Evolutionary conservation across 176 grass and related monocot species (phyloP).

Genomic region (Pontederia crassipes): DNA sequence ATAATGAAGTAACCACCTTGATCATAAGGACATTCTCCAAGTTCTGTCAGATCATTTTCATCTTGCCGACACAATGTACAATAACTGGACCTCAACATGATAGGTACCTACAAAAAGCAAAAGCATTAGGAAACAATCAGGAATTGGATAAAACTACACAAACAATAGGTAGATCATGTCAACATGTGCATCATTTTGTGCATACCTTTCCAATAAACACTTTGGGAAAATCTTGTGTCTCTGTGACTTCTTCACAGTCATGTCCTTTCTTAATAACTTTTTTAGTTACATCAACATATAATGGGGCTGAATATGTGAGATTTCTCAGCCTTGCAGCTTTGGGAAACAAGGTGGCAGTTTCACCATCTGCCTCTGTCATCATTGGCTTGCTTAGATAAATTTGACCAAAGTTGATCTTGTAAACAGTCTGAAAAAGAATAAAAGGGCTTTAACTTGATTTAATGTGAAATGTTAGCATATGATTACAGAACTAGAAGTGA

Average conservation of each 20-base stretch:
- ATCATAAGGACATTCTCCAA: conserved; percentile 95
- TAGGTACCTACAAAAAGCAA: conserved; percentile 47
- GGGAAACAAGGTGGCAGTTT: conserved; percentile 95
- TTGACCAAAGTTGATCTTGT: conserved; percentile 97
- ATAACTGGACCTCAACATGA: conserved; percentile 97
- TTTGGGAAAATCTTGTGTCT: conserved; percentile 88
- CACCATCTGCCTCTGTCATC: conserved; percentile 99
- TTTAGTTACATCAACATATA: conserved; percentile 96
- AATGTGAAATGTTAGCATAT: conserved; percentile 10
- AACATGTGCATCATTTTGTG: too few relatives aligned
- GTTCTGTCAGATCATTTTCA: conserved; percentile 94
- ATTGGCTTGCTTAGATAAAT: conserved; percentile 98
- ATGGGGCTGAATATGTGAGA: conserved; percentile 84
- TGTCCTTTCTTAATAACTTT: conserved; percentile 97
- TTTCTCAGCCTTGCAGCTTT: conserved; percentile 95
- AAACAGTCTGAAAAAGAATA: conserved; percentile 64
- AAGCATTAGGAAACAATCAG: conserved; percentile 4
- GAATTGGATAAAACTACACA: conserved; percentile 5
- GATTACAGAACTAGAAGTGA: too few relatives aligned
- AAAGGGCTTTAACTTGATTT: conserved; percentile 13
- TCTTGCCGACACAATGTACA: conserved; percentile 87
- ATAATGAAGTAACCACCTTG: conserved; percentile 98
- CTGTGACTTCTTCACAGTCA: conserved; percentile 95
- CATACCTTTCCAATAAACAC: conserved; percentile 98
- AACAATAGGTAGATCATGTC: not conserved